Conservation (phyloP, 2,329 filamentous ascomycete genomes). For the Fusarium odoratissimum region DNA sequence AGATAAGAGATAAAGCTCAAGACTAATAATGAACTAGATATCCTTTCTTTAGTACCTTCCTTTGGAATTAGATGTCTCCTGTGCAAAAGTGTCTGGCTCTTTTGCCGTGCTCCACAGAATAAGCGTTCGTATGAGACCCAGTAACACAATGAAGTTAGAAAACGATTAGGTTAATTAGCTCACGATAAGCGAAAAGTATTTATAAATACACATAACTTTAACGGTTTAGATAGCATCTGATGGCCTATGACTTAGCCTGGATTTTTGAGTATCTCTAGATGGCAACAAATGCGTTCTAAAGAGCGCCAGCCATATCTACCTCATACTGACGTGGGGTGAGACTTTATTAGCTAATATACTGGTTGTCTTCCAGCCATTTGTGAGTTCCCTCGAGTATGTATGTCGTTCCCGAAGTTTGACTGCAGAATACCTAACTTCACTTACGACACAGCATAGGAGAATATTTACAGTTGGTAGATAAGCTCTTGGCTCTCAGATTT, state of each 20-base stretch:
- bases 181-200: background rate
- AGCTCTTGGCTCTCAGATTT: background rate
- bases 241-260: background rate
- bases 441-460: background rate
- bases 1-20: no score
- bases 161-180: background rate
- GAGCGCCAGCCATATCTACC: background rate
- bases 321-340: background rate
- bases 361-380: background rate
- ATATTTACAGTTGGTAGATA: background rate
- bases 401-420: background rate
- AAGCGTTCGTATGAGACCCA: no score
- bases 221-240: background rate
- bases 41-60: no score
- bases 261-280: background rate
- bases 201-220: background rate
- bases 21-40: no score
- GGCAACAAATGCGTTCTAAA: background rate
- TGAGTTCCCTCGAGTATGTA: background rate
- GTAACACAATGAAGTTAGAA: background rate
- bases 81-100: no score
- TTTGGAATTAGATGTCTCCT: no score
- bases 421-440: background rate
- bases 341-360: background rate
- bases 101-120: no score